Percentiles rank a stretch among this genome's conserved stretches.
phyloP scores from a whole-genome alignment of 352 stramenopile genomes.

The Nothophytophthora sp. region DNA sequence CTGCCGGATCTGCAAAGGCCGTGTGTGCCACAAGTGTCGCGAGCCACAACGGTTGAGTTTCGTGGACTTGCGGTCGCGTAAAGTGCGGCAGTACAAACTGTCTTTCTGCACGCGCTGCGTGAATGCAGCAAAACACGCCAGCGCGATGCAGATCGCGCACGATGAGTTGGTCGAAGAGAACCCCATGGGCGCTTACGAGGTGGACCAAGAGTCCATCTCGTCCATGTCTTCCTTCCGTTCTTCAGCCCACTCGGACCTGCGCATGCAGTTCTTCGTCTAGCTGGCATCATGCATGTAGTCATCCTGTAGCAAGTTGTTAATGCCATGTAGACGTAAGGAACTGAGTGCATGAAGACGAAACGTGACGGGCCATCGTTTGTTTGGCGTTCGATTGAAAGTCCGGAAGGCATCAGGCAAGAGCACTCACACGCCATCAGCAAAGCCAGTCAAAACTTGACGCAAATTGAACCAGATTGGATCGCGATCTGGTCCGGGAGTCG shows the following conservation, averaged over 20 bases:
- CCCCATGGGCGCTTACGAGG: slow-evolving; percentile 25
- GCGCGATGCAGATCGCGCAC: slow-evolving; percentile 16
- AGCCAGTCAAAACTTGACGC: too few species aligned
- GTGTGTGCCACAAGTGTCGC: slow-evolving; percentile 26
- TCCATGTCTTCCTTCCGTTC: slow-evolving; percentile 30
- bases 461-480: too few species aligned
- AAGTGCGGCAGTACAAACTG: slow-evolving; percentile 25
- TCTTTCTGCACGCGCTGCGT: slow-evolving; percentile 27
- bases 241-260: slow-evolving; percentile 21
- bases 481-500: too few species aligned
- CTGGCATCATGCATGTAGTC: too few species aligned
- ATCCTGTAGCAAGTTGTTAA: too few species aligned
- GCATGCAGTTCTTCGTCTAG: slow-evolving; percentile 21
- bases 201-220: slow-evolving; percentile 32
- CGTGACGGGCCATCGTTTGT: too few species aligned
- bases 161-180: slow-evolving; percentile 28
- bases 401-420: too few species aligned
- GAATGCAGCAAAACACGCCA: slow-evolving; percentile 8
- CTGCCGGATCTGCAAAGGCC: slow-evolving; percentile 31
- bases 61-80: slow-evolving; percentile 17
- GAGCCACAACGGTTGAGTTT: slow-evolving; percentile 29
- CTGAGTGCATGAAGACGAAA: too few species aligned
- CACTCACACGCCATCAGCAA: too few species aligned
- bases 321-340: too few species aligned
- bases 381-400: too few species aligned